Evolutionary conservation across 495 filamentous ascomycete species (phyloP), one percentile per base, ranked within the genome.

Genomic region (Oidiodendron maius): DNA sequence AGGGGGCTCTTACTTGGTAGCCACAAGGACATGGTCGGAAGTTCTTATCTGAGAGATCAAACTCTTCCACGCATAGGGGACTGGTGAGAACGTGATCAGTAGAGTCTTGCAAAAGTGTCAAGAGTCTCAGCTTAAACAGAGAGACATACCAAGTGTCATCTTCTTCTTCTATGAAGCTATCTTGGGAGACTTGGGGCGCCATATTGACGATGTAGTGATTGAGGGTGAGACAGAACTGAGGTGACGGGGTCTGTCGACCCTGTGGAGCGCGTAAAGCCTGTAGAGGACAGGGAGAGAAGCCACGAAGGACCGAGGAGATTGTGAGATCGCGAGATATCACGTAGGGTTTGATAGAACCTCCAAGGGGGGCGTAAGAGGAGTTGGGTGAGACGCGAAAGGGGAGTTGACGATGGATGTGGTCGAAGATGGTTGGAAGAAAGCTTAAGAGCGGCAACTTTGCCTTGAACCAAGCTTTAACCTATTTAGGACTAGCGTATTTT

Each of bases 1-100:
- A 36, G n/a, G 6, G 41, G 37, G 32, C 24, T 40, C 76, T 39
- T 80, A 97, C 93, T 76, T 96, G 90, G 61, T 97, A 99, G 30
- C 94, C 94, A 64, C 93, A 99, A 21, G 91, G 94, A 71, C 94
- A 99, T 51, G 94, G 94, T 57, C 81, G 85, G 69, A 99, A 99
- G 72, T 94, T 95, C 66, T 87, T 86, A 71, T 99, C 94, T 23
- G 88, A 90, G 34, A 96, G 82, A 63, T 97, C 94, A 61, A 97
- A 90, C 73, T 97, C 94, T 72, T 99, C 94, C 64, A 99, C 93
- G 70, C 94, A 99, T 39, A 99, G 85, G 60, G 94, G 94, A 66
- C 88, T 93, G 36, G 13, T 51, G 22, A 48, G 34, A 17, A 32
- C 13, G 23, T 35, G 32, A 22, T 48, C 35, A 11, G 26, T 5